These are phyloP conservation scores for Colletotrichum siamense DNA, from an alignment of 2,329 filamentous ascomycete species.

Conservation along the genomic window DNA sequence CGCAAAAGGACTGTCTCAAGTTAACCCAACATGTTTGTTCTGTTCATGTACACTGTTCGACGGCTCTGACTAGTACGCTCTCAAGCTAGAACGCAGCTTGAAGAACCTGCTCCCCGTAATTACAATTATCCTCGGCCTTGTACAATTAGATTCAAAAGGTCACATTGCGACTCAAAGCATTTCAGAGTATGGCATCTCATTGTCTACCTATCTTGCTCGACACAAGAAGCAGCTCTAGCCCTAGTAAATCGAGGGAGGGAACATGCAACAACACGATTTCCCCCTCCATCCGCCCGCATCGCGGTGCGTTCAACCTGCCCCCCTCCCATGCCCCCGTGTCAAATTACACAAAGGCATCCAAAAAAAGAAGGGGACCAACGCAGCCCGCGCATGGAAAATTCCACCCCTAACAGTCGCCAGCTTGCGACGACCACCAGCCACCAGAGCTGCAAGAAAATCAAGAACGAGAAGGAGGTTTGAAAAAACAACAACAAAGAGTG, in stretches of 20 bases:
- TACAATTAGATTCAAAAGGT: neutral
- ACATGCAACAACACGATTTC: neutral
- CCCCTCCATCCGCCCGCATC: neutral
- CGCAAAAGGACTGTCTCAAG: neutral
- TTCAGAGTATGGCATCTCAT: conserved; percentile 4
- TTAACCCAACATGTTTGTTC: neutral
- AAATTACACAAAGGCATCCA: conserved; percentile 5
- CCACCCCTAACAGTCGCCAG: neutral
- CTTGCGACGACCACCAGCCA: conserved; percentile 9
- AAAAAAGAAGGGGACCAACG: neutral
- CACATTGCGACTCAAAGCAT: neutral
- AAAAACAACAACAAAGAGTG: neutral
- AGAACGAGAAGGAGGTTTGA: neutral
- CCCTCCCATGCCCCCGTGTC: neutral
- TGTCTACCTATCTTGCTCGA: conserved; percentile 13
- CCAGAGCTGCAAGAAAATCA: conserved; percentile 18
- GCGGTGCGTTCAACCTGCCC: neutral
- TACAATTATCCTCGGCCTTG: neutral
- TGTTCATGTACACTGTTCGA: neutral
- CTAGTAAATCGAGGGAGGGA: neutral
- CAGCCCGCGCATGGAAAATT: neutral
- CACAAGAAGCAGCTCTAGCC: conserved; percentile 2
- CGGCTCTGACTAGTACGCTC: neutral
- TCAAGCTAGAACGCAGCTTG: neutral
- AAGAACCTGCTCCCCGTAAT: neutral